Percentiles rank a stretch among this genome's conserved stretches.
Conservation (phyloP, 768 basidiomycete species). For the Boletus rufocinnamomeus region DNA sequence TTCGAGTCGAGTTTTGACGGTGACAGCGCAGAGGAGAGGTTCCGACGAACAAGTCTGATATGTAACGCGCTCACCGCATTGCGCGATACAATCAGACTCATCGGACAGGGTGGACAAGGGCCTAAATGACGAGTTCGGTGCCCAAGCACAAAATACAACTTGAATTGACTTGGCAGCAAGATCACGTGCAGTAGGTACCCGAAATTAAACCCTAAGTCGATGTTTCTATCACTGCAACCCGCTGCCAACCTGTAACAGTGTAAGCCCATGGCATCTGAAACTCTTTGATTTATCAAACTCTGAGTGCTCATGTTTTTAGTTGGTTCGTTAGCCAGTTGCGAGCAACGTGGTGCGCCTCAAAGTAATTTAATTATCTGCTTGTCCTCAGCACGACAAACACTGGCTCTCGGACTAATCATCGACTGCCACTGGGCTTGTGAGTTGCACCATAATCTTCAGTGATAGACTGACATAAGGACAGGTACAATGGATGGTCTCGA, state of each 20-base stretch:
- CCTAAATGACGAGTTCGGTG: not conserved
- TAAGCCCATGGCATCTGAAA: too few relatives aligned
- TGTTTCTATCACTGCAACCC: too few relatives aligned
- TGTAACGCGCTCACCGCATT: slow-evolving; percentile 16
- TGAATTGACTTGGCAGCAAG: not conserved
- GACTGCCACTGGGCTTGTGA: not conserved
- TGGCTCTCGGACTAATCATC: too few relatives aligned
- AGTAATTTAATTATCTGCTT: too few relatives aligned
- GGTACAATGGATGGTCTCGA: not conserved
- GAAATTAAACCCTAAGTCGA: not conserved
- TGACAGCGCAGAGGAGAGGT: slow-evolving; percentile 15
- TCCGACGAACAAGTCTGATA: slow-evolving; percentile 13
- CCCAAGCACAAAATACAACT: not conserved
- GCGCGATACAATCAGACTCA: slow-evolving; percentile 23
- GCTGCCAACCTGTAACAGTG: not conserved
- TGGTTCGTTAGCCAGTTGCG: not conserved
- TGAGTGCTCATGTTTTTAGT: not conserved
- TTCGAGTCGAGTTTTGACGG: slow-evolving; percentile 30
- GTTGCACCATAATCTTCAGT: not conserved
- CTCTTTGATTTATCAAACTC: too few relatives aligned
- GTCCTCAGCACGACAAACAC: too few relatives aligned
- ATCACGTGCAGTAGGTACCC: not conserved
- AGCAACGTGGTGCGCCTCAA: not conserved
- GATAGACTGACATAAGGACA: not conserved
- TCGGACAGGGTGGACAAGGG: slow-evolving; percentile 1